A percentile compares a stretch with the other conserved stretches of the same genome.
Conservation (phyloP, 495 filamentous ascomycete species). For the Penicillium coprophilum region DNA sequence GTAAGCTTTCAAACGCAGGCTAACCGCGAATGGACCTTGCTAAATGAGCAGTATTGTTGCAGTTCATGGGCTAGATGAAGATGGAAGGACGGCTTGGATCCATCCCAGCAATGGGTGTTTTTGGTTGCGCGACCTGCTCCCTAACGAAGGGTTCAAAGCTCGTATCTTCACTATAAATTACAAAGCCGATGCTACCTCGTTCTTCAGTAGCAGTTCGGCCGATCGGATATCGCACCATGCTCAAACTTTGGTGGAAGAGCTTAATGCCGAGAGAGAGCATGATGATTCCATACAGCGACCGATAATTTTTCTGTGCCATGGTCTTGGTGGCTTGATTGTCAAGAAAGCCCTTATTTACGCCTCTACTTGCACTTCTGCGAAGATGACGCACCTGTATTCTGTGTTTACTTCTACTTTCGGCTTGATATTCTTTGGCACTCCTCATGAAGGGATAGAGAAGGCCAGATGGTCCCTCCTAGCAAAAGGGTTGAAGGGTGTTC, state of each 20-base stretch:
- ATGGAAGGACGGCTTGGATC: conserved; percentile 1
- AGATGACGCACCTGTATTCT: conserved; percentile 14
- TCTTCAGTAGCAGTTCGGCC: conserved; percentile 18
- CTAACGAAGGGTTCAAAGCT: conserved; percentile 7
- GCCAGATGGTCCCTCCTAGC: conserved; percentile 4
- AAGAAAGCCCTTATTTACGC: conserved; percentile 18
- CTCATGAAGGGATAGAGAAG: conserved; percentile 4
- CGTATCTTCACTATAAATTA: conserved; percentile 21
- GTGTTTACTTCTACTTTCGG: conserved; percentile 17
- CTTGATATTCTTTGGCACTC: conserved; percentile 16
- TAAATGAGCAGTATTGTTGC: conserved; percentile 5
- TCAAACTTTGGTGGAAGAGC: conserved; percentile 13
- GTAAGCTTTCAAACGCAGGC: neutral
- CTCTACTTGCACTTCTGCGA: conserved; percentile 5
- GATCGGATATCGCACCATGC: conserved; percentile 20
- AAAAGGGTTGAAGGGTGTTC: conserved; percentile 4
- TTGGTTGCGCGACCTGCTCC: conserved; percentile 22
- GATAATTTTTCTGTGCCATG: conserved; percentile 22
- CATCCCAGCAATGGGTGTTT: conserved; percentile 11
- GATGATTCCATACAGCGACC: conserved; percentile 14
- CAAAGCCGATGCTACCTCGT: conserved; percentile 12
- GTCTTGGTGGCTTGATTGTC: conserved; percentile 19
- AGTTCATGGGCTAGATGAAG: conserved; percentile 1
- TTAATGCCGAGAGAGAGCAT: conserved; percentile 13
- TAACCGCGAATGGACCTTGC: neutral